phyloP scores from a whole-genome alignment of 176 grass and related monocot genomes.

The Ensete ventricosum region DNA sequence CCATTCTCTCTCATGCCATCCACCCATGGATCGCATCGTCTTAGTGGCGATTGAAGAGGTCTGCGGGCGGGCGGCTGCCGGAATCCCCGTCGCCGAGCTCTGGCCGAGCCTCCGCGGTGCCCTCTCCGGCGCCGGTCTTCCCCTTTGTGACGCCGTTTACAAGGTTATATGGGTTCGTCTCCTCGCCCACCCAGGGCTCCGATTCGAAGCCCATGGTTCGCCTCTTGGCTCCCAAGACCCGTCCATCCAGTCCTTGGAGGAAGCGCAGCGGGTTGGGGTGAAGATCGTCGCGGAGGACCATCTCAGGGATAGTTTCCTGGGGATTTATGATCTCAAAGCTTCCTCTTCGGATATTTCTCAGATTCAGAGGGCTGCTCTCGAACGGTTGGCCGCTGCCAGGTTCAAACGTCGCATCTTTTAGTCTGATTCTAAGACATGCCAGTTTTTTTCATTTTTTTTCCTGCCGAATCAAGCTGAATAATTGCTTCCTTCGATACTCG shows the following conservation, averaged over 20 bases:
- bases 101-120: slow-evolving; percentile 35
- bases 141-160: slow-evolving; percentile 31
- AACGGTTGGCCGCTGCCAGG: slow-evolving; percentile 68
- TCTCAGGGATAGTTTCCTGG: slow-evolving; percentile 72
- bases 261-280: slow-evolving; percentile 41
- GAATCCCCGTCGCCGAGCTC: slow-evolving; percentile 43
- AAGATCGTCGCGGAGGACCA: slow-evolving; percentile 45
- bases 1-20: neutral
- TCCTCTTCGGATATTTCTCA: slow-evolving; percentile 48
- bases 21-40: slow-evolving; percentile 62
- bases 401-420: slow-evolving; percentile 23
- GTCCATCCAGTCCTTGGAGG: slow-evolving; percentile 38
- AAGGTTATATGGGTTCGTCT: slow-evolving; percentile 61
- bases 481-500: too few relatives aligned
- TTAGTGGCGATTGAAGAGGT: slow-evolving; percentile 69
- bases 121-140: slow-evolving; percentile 38
- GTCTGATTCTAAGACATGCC: neutral
- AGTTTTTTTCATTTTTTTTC: neutral
- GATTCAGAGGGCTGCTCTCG: slow-evolving; percentile 45
- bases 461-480: neutral
- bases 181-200: slow-evolving; percentile 41
- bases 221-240: slow-evolving; percentile 34
- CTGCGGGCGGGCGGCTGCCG: slow-evolving; percentile 43
- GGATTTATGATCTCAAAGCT: slow-evolving; percentile 68
- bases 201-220: slow-evolving; percentile 39